These are phyloP conservation scores for Clonostachys sp. DNA, from an alignment of 2,329 filamentous ascomycete species.

Conservation along the genomic window DNA sequence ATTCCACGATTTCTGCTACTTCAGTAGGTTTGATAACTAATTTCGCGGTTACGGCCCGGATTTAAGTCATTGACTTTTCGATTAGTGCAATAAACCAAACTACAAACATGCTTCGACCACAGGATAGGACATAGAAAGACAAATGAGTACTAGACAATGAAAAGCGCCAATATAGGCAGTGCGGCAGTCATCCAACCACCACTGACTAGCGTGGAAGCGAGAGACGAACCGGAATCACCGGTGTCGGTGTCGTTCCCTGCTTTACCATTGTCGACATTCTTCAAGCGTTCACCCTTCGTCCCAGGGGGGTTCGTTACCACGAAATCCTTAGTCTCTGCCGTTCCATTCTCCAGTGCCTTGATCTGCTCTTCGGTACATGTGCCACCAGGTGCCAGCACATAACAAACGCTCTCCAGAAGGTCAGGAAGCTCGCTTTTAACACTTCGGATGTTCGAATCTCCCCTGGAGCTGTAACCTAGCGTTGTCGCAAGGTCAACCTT, in stretches of 20 bases:
- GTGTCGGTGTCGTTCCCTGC: neutral
- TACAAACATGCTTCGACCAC: no score
- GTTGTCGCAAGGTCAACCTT: conserved; percentile 31
- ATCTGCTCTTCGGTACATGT: conserved; percentile 31
- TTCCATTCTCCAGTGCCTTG: conserved; percentile 8
- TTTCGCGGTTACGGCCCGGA: no score
- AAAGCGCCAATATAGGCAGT: no score
- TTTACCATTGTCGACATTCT: neutral
- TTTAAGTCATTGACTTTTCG: no score
- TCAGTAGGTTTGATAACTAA: no score
- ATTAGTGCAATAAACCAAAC: no score
- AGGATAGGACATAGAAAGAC: no score
- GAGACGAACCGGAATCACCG: neutral
- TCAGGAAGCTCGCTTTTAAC: conserved; percentile 43
- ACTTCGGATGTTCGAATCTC: conserved; percentile 45
- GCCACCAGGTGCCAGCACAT: conserved; percentile 38
- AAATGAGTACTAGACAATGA: no score
- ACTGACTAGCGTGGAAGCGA: no score
- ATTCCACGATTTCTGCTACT: no score
- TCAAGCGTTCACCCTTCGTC: neutral
- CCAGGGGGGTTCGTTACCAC: conserved; percentile 4
- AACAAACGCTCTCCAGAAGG: conserved; percentile 49
- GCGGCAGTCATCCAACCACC: no score
- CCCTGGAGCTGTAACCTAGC: conserved; percentile 18
- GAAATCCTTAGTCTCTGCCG: conserved; percentile 9